Base-by-base conservation (phyloP, 352 stramenopile genomes). In the Phytophthora vignae region DNA sequence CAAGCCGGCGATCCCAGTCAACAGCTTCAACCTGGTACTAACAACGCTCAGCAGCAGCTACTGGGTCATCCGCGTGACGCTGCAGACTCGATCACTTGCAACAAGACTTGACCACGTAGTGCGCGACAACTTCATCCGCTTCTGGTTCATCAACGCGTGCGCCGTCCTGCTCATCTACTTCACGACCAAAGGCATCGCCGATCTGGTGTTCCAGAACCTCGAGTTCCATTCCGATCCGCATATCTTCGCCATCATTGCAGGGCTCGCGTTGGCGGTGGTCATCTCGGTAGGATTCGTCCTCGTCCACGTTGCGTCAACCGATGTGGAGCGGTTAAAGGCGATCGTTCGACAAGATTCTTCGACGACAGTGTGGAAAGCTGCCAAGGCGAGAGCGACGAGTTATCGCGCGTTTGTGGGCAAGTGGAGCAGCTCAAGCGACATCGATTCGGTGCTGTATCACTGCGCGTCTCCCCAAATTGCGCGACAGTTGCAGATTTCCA, bases 41-140 rank as follows among this genome's bases (percentile, higher is more conserved):
- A 42, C 36, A 10, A 19, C 44, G 2, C 44, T 52, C 2, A 52
- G n/a, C n/a, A 76, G 74, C 49, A 71, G 72, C 2, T 84, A 80
- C 48, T 84, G 77, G 74, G 53, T 82, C 64, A 69, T 74, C 17
- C 77, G 72, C 9, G 67, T 84, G 38, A 78, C 77, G n/a, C 61
- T 82, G 17, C 77, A 82, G 53, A 72, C 74, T 48, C 71, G 65
- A 10, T 71, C 56, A 11, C 38, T 84, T 1, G 60, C 49, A 17
- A 71, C 71, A 55, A 54, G 71, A 4, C 60, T 84, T 17, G 67
- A 73, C 19, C 60, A 71, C 52, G 60, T 72, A 2, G 69, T 72
- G 15, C 57, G 71, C 1, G 55, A 69, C 27, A 70, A 76, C 21
- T 78, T 75, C n/a, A 14, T 73, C 22, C 64, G 67, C 4, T 75